Evolutionary conservation across 2,329 filamentous ascomycete species (phyloP), one percentile per base, ranked within the genome.

Genomic region (Aschersonia sp.): DNA sequence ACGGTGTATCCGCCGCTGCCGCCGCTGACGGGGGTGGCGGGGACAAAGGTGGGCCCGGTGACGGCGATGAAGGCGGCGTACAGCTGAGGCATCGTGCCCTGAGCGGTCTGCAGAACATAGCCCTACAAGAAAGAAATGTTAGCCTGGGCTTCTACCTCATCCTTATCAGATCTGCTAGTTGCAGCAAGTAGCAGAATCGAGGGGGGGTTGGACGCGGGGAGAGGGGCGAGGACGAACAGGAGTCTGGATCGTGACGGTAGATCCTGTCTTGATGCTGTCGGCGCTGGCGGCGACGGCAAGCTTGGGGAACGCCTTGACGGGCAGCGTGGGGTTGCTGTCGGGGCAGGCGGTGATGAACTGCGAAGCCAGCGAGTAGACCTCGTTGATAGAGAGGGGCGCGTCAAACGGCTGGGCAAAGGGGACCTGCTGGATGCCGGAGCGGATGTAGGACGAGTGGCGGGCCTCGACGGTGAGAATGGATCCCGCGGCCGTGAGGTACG

Each of bases 381-480:
- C 63, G 60, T 80, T 72, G 57, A 75, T 68, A 53, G 64, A 62
- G 39, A 83, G 68, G 0, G 79, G 76, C 30, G 72, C 68, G 52
- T 83, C 80, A 52, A 80, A 81, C 6, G 79, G 63, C 53, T 76
- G 69, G 1, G 79, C 66, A 56, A 78, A 79, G 2, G 79, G 76
- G 5, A 61, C 60, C 55, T 76, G 58, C 45, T 65, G 61, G 14
- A 71, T 62, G 8, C 64, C 64, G 32, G 65, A 61, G 46, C 80
- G 76, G 53, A 83, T 63, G 65, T 78, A 79, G 1, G 79, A 63
- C 2, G 72, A 71, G 68, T 85, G 81, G 2, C 80, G 72, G 5
- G 79, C 69, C 63, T 85, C 81, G 37, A 82, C 71, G 29, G 62
- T 63, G 32, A 85, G 65, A 59, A 85, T 85, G 47, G 75, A 76